Evolutionary conservation across 2,329 filamentous ascomycete genomes (phyloP), one percentile per base, ranked within the genome.

Genomic region (Zasmidium angulare): DNA sequence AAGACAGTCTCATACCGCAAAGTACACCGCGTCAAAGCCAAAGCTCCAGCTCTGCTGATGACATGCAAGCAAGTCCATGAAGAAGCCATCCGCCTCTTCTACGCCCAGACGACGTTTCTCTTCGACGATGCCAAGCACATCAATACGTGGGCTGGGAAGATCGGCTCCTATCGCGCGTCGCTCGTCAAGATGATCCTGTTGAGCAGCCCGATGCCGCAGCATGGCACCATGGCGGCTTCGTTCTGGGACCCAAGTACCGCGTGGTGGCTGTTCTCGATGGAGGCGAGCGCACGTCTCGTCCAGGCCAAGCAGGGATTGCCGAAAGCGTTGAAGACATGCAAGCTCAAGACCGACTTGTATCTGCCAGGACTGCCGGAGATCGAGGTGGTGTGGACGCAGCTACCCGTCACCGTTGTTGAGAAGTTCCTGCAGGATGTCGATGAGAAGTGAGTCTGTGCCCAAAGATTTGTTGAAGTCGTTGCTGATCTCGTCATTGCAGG

Each of bases 61-160:
- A 49, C 53, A 23, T 62, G 63, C 53, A 63, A 61, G 50, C 59
- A 59, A 12, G 57, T 57, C 20, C 31, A 57, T 22, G 9, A 10
- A 43, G 61, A 66, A 47, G 57, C 56, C 4, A 47, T 59, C 46
- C 43, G 46, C n/a, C 48, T 64, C 3, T 60, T 56, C 46, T 64
- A 60, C 51, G 49, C 47, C n/a, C 48, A 26, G 17, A 53, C 47
- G 50, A 60, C 26, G 6, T 56, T 55, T 57, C 22, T 21, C n/a
- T 53, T 58, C 56, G 12, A 23, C n/a, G n/a, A 21, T 14, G 11
- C 19, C 50, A 36, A 23, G 12, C 46, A 49, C n/a, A 43, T 52
- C 50, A 1, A 36, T 7, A 17, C 20, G 29, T 54, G 50, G 53
- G 23, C 43, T 10, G 2, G 40, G 19, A 48, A 29, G 23, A 52